phyloP scores from a whole-genome alignment of 495 filamentous ascomycete species.

The Penicillium steckii region DNA sequence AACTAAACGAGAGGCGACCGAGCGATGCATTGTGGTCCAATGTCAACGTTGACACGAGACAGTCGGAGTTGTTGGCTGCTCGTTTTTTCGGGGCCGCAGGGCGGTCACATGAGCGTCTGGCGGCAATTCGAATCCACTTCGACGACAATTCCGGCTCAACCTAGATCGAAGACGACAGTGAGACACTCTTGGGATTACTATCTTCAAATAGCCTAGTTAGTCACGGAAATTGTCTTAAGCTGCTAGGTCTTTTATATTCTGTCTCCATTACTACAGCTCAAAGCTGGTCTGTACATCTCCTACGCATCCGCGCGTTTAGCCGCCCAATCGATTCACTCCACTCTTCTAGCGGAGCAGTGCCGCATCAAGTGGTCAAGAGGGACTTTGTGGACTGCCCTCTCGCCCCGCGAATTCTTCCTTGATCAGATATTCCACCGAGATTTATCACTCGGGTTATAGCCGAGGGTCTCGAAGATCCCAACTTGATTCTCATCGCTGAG shows the following conservation, averaged over 20 bases:
- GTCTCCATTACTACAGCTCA: neutral
- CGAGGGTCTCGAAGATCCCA: constrained; percentile 3
- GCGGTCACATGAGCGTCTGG: constrained; percentile 22
- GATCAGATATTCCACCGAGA: constrained; percentile 5
- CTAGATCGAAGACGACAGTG: neutral
- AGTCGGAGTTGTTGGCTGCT: constrained; percentile 7
- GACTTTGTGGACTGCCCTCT: constrained; percentile 27
- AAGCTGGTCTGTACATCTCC: constrained; percentile 26
- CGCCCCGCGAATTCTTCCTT: constrained; percentile 21
- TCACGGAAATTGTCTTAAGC: neutral
- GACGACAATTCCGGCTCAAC: neutral
- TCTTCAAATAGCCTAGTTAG: neutral
- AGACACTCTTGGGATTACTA: neutral
- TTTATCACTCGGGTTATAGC: constrained; percentile 9
- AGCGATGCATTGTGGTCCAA: constrained; percentile 39
- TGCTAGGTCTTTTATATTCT: neutral
- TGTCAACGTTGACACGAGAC: constrained; percentile 11
- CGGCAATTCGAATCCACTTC: constrained; percentile 8
- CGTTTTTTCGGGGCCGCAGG: constrained; percentile 21
- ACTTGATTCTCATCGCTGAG: neutral
- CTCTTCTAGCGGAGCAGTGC: constrained; percentile 36
- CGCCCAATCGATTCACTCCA: constrained; percentile 37
- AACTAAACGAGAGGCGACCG: constrained; percentile 34
- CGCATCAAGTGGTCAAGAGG: constrained; percentile 38
- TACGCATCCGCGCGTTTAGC: constrained; percentile 37